Percentiles rank a stretch among this genome's conserved stretches.
phyloP scores from a whole-genome alignment of 2,329 filamentous ascomycete genomes.

The Lasiodiplodia sp. region DNA sequence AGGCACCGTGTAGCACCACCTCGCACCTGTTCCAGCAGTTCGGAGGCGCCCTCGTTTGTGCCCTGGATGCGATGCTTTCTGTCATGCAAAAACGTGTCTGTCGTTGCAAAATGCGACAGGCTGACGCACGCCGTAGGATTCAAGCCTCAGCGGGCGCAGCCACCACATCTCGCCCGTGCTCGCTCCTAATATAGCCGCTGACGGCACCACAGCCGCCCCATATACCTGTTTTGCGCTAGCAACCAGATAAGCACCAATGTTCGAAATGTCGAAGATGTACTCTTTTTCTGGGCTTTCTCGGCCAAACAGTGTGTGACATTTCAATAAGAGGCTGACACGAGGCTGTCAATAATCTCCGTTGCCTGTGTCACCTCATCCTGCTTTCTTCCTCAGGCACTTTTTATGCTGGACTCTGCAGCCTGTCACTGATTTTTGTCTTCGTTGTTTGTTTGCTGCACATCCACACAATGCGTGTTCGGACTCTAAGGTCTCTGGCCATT shows the following conservation, averaged over 20 bases:
- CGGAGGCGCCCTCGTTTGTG: background rate
- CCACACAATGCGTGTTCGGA: background rate
- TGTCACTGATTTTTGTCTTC: background rate
- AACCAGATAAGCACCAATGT: conserved; percentile 2
- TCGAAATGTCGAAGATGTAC: background rate
- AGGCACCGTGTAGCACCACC: background rate
- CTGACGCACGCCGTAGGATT: conserved; percentile 9
- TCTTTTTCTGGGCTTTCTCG: background rate
- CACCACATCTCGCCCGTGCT: background rate
- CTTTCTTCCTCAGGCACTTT: background rate
- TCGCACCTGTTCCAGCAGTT: background rate
- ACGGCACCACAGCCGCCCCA: background rate
- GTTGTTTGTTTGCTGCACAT: background rate
- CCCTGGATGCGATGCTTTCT: background rate
- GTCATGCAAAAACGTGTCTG: background rate
- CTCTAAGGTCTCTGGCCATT: background rate
- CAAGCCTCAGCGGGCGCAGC: conserved; percentile 15
- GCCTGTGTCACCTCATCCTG: background rate
- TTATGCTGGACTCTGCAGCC: background rate
- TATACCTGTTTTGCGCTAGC: background rate
- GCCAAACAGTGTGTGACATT: background rate
- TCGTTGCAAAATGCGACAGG: background rate
- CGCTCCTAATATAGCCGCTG: conserved; percentile 9
- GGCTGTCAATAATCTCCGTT: conserved; percentile 8
- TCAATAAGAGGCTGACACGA: conserved; percentile 26